Evolutionary conservation across 176 grass and related monocot species (phyloP).

Genomic region (Ensete ventricosum): DNA sequence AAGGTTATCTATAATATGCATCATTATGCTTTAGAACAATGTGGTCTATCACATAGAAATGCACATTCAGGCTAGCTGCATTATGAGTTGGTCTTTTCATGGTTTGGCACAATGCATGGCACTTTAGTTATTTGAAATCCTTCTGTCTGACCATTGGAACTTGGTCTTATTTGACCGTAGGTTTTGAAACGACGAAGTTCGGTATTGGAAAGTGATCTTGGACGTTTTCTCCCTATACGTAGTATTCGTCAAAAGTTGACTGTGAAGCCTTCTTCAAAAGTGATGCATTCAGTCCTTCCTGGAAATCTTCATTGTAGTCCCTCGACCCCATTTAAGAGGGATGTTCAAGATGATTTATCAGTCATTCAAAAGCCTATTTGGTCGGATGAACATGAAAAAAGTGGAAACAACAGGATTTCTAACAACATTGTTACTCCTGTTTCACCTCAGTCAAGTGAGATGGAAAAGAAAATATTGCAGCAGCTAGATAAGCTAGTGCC

Average conservation of each 20-base stretch:
- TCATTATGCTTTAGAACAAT: too few species aligned
- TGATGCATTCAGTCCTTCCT: slow-evolving; percentile 11
- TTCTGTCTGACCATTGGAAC: too few species aligned
- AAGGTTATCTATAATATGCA: too few species aligned
- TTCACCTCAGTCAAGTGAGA: slow-evolving; percentile 54
- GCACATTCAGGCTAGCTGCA: too few species aligned
- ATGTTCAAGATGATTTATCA: slow-evolving; percentile 26
- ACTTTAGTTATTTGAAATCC: too few species aligned
- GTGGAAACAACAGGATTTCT: slow-evolving; percentile 21
- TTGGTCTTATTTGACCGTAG: too few species aligned
- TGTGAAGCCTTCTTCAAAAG: slow-evolving; percentile 47
- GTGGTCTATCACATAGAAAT: too few species aligned
- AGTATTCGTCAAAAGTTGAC: neutral
- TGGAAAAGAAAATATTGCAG: slow-evolving; percentile 69
- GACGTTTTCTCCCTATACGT: too few species aligned
- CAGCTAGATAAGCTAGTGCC: slow-evolving; percentile 63
- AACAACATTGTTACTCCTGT: slow-evolving; percentile 24
- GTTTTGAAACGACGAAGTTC: too few species aligned
- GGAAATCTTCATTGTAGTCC: slow-evolving; percentile 41
- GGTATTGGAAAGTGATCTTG: too few species aligned
- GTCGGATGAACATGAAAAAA: slow-evolving; percentile 27
- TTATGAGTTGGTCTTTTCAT: too few species aligned
- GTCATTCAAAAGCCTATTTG: slow-evolving; percentile 25
- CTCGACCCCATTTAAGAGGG: slow-evolving; percentile 19
- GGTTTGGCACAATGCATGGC: too few species aligned